phyloP scores from a whole-genome alignment of 2,329 filamentous ascomycete species.

The Scedosporium aurantiacum region DNA sequence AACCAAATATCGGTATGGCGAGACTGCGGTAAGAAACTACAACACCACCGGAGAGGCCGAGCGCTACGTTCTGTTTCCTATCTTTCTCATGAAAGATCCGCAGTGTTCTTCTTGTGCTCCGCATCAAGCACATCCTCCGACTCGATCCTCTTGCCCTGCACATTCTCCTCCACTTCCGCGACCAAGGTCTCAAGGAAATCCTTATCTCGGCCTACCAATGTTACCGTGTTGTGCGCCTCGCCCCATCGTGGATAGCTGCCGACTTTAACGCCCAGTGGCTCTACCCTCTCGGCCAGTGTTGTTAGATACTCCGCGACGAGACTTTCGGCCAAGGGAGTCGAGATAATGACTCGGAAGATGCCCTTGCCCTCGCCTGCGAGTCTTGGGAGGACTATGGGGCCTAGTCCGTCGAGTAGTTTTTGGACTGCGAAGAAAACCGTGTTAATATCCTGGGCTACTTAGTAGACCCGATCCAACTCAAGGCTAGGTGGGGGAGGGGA shows the following conservation, averaged over 20 bases:
- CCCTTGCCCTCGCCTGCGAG: slow-evolving; percentile 72
- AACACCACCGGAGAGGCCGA: neutral
- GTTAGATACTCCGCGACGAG: slow-evolving; percentile 74
- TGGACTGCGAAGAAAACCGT: slow-evolving; percentile 42
- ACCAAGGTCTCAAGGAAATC: slow-evolving; percentile 71
- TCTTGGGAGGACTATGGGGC: slow-evolving; percentile 57
- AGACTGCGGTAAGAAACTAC: neutral
- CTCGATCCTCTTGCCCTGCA: slow-evolving; percentile 59
- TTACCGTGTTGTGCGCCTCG: slow-evolving; percentile 79
- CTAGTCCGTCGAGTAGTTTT: slow-evolving; percentile 64
- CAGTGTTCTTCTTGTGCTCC: neutral
- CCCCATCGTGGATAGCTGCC: slow-evolving; percentile 93
- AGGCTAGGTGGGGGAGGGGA: neutral
- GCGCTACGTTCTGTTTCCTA: neutral
- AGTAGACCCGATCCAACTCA: neutral
- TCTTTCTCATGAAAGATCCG: neutral
- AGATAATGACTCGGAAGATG: slow-evolving; percentile 67
- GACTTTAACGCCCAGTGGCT: slow-evolving; percentile 73
- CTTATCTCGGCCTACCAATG: slow-evolving; percentile 66
- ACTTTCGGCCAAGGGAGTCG: slow-evolving; percentile 81
- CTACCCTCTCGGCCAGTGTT: slow-evolving; percentile 62
- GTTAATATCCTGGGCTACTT: neutral
- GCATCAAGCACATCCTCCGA: slow-evolving; percentile 63
- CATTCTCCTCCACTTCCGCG: slow-evolving; percentile 52
- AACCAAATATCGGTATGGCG: neutral